These are phyloP conservation scores for Gossypium davidsonii DNA, from an alignment of 441 rosid species.

Conservation along the genomic window DNA sequence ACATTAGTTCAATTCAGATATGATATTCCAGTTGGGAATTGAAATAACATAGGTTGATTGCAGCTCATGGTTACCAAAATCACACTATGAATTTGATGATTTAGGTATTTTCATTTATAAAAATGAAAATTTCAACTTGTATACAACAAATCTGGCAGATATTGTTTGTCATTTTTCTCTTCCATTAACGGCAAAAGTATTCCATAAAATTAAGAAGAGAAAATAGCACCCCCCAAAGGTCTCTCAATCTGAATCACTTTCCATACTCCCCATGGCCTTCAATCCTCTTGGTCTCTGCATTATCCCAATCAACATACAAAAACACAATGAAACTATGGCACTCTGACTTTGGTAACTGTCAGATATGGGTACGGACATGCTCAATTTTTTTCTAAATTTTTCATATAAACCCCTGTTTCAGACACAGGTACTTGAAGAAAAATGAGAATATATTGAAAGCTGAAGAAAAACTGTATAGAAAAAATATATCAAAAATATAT, in stretches of 20 bases:
- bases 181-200: constrained; percentile 13
- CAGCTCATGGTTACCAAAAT: not conserved
- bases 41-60: too few species aligned
- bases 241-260: constrained; percentile 57
- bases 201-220: constrained; percentile 1
- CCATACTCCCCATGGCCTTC: constrained; percentile 69
- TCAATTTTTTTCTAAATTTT: not conserved
- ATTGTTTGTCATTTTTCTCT: not conserved
- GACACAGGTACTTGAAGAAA: not conserved
- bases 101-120: constrained; percentile 9
- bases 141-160: constrained; percentile 30
- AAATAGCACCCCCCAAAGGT: not conserved
- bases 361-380: not conserved
- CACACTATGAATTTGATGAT: not conserved
- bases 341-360: too few species aligned
- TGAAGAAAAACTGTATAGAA: not conserved
- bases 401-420: not conserved
- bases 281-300: constrained; percentile 66
- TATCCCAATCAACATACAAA: not conserved
- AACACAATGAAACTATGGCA: not conserved
- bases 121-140: constrained; percentile 21
- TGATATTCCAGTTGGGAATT: too few species aligned
- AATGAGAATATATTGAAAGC: not conserved
- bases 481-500: not conserved
- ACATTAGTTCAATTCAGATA: too few species aligned